A percentile compares a stretch with the other conserved stretches of the same genome.
Conservation (phyloP, 2,329 filamentous ascomycete genomes). For the Aphanoascus verrucosus region DNA sequence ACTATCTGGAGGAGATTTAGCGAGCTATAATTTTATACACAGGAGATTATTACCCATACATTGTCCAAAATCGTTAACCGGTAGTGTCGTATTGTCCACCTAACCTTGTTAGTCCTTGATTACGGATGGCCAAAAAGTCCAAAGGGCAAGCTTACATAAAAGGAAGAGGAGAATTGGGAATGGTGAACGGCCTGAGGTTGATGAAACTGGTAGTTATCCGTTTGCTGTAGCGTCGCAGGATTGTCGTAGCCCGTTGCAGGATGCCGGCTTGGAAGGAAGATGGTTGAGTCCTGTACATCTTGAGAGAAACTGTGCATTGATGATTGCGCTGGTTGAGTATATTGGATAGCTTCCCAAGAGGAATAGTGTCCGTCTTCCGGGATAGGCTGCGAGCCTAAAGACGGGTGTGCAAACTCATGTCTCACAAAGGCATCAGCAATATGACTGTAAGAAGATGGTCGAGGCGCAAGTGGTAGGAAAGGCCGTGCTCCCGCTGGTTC, state of each 20-base stretch:
- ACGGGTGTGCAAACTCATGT: conserved; percentile 3
- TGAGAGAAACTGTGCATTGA: neutral
- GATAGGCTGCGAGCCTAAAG: neutral
- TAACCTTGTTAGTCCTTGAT: neutral
- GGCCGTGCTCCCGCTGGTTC: conserved; percentile 10
- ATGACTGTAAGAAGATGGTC: conserved; percentile 8
- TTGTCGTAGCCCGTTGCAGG: neutral
- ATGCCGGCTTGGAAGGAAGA: neutral
- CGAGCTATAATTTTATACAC: conserved; percentile 9
- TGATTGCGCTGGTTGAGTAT: neutral
- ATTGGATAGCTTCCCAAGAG: conserved; percentile 8
- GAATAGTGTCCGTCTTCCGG: neutral
- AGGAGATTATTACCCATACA: conserved; percentile 12
- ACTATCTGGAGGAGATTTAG: conserved; percentile 11
- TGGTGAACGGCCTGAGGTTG: conserved; percentile 4
- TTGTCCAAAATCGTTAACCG: conserved; percentile 7
- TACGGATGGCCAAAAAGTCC: neutral
- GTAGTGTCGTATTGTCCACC: conserved; percentile 6
- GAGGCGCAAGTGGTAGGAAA: conserved; percentile 18
- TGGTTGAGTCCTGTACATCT: neutral
- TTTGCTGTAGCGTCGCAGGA: neutral
- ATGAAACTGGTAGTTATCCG: conserved; percentile 4
- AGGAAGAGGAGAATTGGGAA: conserved; percentile 4
- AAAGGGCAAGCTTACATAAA: conserved; percentile 12
- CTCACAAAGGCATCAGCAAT: conserved; percentile 1